Base-by-base conservation (phyloP, 352 stramenopile species). In the Pythium graminicola region DNA sequence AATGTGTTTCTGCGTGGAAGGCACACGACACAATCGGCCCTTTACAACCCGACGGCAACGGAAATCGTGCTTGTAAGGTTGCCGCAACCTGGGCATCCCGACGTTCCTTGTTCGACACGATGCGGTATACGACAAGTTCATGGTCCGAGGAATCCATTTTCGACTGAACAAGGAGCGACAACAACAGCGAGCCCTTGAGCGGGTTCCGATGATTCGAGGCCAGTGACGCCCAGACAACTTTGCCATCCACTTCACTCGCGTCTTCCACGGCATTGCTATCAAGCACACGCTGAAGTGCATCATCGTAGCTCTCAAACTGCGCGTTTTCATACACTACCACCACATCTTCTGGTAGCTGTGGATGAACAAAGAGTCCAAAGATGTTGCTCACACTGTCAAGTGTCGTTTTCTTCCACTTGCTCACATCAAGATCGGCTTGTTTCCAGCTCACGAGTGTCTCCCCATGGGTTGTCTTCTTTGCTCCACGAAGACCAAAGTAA, bases 1-100 rank as follows among this genome's bases (percentile, higher is more conserved):
- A 74, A 43, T 86, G 77, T 10, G 67, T 85, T 39, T 85, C 70
- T n/a, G 71, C 73, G 61, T 88, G 75, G 64, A 88, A 90, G 22
- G 75, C 69, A 24, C 70, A 78, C 0, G 75, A 70, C 20, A 62
- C 63, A 16, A 79, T 66, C 4, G 67, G 57, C 26, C 27, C 47
- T 19, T 45, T 67, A 8, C 47, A 23, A 2, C 22, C 31, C 2
- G 48, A 45, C 16, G 81, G 52, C n/a, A 61, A 26, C 42, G 31
- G 8, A 33, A 67, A 64, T 41, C 75, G 69, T 28, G 67, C 54
- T 5, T 70, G 35, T 7, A 77, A 64, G 32, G 68, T 58, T 24
- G 62, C 62, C 5, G 55, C 56, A 4, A 84, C 26, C 10, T 56
- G 50, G 4, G 62, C 72, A 39, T 76, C 65, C 13, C 67, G 62